A percentile compares a stretch with the other conserved stretches of the same genome.
Evolutionary conservation across 2,329 filamentous ascomycete species (phyloP).

Genomic region (Cryphonectria naterciae): DNA sequence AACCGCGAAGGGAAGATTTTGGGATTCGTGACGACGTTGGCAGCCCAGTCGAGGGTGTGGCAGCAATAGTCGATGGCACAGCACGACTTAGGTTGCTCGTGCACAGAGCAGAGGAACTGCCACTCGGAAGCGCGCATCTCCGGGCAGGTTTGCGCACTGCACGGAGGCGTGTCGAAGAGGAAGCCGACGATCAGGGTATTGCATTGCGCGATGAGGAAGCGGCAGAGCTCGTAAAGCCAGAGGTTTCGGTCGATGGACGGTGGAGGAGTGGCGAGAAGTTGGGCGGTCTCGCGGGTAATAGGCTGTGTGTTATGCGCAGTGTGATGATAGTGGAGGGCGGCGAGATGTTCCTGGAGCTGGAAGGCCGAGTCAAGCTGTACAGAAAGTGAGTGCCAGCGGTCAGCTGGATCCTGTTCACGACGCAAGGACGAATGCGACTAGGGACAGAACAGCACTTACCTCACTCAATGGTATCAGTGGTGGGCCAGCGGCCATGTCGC

Average conservation of each 20-base stretch:
- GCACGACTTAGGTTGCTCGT: constrained; percentile 94
- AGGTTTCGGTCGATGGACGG: constrained; percentile 81
- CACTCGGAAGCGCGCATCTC: constrained; percentile 99
- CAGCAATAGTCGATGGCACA: constrained; percentile 99
- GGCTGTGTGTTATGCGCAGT: constrained; percentile 70
- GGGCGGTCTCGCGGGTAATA: constrained; percentile 75
- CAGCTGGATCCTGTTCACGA: neutral
- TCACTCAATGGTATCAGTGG: constrained; percentile 84
- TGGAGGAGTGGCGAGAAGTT: constrained; percentile 77
- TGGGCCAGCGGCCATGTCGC: constrained; percentile 90
- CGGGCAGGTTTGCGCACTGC: constrained; percentile 85
- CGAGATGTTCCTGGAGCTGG: constrained; percentile 95
- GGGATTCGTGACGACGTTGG: constrained; percentile 88
- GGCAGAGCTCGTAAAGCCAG: constrained; percentile 97
- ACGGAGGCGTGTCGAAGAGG: constrained; percentile 87
- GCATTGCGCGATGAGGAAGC: constrained; percentile 92
- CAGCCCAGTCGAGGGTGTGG: constrained; percentile 97
- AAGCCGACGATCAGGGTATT: constrained; percentile 92
- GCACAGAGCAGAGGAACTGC: constrained; percentile 98
- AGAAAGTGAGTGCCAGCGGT: constrained; percentile 1
- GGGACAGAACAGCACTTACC: constrained; percentile 54
- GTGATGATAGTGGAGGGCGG: constrained; percentile 83
- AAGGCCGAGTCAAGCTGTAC: constrained; percentile 91
- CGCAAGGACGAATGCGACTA: neutral
- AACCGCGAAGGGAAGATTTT: constrained; percentile 94